Percentiles rank a stretch among this genome's conserved stretches.
Conservation (phyloP, 495 filamentous ascomycete species). For the Apiosordaria backusii region DNA sequence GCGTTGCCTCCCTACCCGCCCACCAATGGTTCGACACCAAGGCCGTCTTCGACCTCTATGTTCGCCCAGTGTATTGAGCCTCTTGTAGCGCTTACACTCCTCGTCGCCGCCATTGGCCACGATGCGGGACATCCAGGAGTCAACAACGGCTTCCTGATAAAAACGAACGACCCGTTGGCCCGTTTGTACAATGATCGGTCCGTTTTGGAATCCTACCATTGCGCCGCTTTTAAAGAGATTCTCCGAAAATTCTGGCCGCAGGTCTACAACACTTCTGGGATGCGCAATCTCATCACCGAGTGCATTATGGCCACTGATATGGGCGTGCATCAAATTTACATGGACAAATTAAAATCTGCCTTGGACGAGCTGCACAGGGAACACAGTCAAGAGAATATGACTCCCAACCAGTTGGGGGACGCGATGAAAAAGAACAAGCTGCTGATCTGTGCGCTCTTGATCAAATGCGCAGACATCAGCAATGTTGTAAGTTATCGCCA, state of each 20-base stretch:
- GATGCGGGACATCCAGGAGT: slow-evolving; percentile 97
- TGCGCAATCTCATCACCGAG: slow-evolving; percentile 89
- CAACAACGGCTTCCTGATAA: slow-evolving; percentile 93
- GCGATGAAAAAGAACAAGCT: slow-evolving; percentile 62
- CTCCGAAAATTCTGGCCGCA: slow-evolving; percentile 88
- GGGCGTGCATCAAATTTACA: slow-evolving; percentile 94
- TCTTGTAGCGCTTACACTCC: slow-evolving; percentile 81
- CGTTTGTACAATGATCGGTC: slow-evolving; percentile 97
- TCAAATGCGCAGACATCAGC: slow-evolving; percentile 98
- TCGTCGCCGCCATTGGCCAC: slow-evolving; percentile 93
- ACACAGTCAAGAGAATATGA: slow-evolving; percentile 62
- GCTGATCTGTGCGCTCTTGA: slow-evolving; percentile 79
- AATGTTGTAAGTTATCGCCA: slow-evolving; percentile 68
- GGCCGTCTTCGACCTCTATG: slow-evolving; percentile 46
- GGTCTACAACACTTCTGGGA: slow-evolving; percentile 66
- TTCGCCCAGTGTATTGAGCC: slow-evolving; percentile 71
- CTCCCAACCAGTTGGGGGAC: slow-evolving; percentile 64
- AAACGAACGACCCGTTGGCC: slow-evolving; percentile 89
- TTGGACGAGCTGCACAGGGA: slow-evolving; percentile 45
- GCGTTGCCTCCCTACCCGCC: slow-evolving; percentile 64
- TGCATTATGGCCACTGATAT: slow-evolving; percentile 96
- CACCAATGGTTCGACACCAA: slow-evolving; percentile 18
- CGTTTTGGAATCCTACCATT: slow-evolving; percentile 95
- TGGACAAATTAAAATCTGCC: slow-evolving; percentile 75
- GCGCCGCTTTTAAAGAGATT: slow-evolving; percentile 95